Evolutionary conservation across 305 asterid genomes (phyloP), one percentile per base, ranked within the genome.

Genomic region (Solanum hybrid): DNA sequence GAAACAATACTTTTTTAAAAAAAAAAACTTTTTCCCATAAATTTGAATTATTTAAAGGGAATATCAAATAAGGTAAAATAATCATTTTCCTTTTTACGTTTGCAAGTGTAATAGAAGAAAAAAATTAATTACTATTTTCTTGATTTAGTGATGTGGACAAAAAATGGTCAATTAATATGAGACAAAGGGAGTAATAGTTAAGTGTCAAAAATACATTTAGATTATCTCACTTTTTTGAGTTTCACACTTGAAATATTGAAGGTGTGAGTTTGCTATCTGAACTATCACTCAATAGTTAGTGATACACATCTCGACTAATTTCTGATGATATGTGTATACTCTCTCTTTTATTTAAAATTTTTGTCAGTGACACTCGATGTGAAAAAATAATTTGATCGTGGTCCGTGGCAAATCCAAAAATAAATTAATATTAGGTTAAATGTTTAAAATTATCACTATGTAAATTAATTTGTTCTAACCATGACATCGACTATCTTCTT

Each of bases 141-240:
- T 60, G 26, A 60, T 60, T 60, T 20, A 3, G 24, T 7, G 8
- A 20, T 0, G 71, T 60, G 2, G 11, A 60, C 0, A 10, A 60
- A 60, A 0, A 20, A 60, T 60, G 11, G 4, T 60, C 0, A 60
- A 20, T 20, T 7, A 60, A 60, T 60, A 60, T 60, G 64, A 7
- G 26, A 60, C 5, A 20, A 0, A 20, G 2, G 0, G 26, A 60
- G 71, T 60, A 20, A 20, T 0, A 20, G 26, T 60, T 60, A 20
- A 7, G 12, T 60, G 12, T 60, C 26, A 60, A 60, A 60, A 60
- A 60, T 20, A 20, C 3, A 60, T 20, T 7, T 3, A 60, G 0
- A 60, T 20, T 60, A 60, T 60, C 1, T 0, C 1, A 20, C 0
- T 7, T 60, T 60, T 20, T 20, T 60, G 10, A 60, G 1, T 60